A percentile compares a stretch with the other conserved stretches of the same genome.
Conservation (phyloP, 305 asterid genomes). For the Solanum chacoense region DNA sequence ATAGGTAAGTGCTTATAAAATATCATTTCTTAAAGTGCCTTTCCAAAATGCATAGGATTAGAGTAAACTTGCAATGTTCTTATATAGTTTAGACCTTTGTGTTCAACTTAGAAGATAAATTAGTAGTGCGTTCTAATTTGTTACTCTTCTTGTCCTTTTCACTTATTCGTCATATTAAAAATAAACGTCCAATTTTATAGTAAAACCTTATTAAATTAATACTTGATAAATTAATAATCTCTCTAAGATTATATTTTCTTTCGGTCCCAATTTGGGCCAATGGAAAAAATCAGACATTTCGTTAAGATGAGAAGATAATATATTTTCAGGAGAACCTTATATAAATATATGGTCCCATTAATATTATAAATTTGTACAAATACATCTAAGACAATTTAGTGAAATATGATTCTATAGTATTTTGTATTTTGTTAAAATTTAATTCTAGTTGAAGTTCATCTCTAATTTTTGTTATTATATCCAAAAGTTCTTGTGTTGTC, state of each 20-base stretch:
- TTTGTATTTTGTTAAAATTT: not conserved
- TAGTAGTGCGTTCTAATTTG: not conserved
- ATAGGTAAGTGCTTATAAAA: not conserved
- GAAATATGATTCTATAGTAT: not conserved
- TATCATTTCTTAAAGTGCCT: not conserved
- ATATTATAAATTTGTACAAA: not conserved
- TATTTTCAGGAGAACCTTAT: not conserved
- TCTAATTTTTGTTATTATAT: not conserved
- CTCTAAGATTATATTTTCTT: not conserved
- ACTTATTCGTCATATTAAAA: not conserved
- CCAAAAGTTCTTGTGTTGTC: not conserved
- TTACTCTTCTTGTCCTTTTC: not conserved
- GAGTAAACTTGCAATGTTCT: not conserved
- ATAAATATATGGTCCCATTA: not conserved
- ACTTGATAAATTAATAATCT: too few species aligned
- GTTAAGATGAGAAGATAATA: too few species aligned
- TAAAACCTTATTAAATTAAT: too few species aligned
- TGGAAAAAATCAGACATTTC: not conserved
- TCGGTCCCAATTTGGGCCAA: not conserved
- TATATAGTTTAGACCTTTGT: not conserved
- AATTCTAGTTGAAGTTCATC: not conserved
- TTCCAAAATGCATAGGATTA: not conserved
- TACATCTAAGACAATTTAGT: not conserved
- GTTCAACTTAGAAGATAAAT: not conserved
- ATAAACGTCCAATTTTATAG: not conserved